Base-by-base conservation (phyloP, 257 asterid species). In the Lycium ferocissimum region DNA sequence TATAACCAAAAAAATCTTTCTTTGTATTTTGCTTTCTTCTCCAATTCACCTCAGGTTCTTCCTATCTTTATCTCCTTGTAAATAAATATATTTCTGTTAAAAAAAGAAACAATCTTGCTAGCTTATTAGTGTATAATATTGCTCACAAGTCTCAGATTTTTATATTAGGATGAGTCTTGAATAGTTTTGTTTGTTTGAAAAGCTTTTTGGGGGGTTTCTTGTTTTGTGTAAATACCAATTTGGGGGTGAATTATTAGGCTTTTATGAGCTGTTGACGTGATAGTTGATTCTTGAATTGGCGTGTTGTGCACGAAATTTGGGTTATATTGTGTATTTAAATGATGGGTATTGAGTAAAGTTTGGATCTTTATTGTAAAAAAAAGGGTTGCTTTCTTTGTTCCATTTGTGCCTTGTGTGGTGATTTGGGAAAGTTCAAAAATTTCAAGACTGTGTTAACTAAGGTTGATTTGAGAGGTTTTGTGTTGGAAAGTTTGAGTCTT, bases 301-400 rank as follows among this genome's bases (percentile, higher is more conserved):
- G 90, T 86, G 88, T 84, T 84, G 20, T 84, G 85, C 83, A 84
- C 76, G 59, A 67, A 86, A 79, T 73, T 84, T 70, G 80, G 83
- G 83, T 90, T 86, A 76, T 83, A 86, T 84, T 85, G 84, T 81
- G 80, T 79, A 61, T 6, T 75, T 20, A 37, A 37, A 82, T 87
- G 84, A 86, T 86, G 84, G 90, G 89, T n/a, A 83, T 85, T 86
- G 79, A 87, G 88, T 91, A 87, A 92, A 92, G 88, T 83, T 92
- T 82, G 85, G 86, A 88, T 85, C 87, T 90, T 84, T 57, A 57
- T 83, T 83, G 82, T 80, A 79, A 79, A 79, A 79, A 79, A 79
- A 69, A 66, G 83, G 85, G 83, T 54, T 83, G 81, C 17, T 14
- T 76, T 88, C 83, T 69, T 82, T 69, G 82, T 70, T 51, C 43